Evolutionary conservation across 148 eudicot species (phyloP).

Genomic region (Chenopodium formosanum): DNA sequence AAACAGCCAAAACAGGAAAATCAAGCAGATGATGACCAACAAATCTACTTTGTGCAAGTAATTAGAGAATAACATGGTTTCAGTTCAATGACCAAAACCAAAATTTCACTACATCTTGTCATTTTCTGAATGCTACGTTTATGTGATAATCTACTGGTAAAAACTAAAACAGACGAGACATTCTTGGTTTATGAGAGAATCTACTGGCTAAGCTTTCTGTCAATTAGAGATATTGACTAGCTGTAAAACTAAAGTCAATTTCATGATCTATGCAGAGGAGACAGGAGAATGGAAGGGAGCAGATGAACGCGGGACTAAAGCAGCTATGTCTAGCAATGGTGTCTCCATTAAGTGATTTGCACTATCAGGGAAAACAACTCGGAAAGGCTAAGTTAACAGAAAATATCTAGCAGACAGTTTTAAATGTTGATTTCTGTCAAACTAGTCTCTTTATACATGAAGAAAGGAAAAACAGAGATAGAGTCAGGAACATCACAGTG

Average conservation of each 20-base stretch:
- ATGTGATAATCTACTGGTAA: neutral
- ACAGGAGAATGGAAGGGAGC: neutral
- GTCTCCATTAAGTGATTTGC: neutral
- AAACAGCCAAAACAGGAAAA: neutral
- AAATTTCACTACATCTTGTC: neutral
- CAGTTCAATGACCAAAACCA: neutral
- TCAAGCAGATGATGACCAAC: neutral
- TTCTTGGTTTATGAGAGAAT: too few species aligned
- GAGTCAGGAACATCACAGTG: too few species aligned
- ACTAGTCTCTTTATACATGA: too few species aligned
- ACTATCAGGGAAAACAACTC: too few species aligned
- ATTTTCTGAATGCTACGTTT: neutral
- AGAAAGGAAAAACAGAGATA: neutral
- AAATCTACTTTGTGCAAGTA: neutral
- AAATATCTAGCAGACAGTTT: too few species aligned
- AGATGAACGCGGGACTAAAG: neutral
- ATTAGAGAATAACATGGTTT: neutral
- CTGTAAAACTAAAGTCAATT: neutral
- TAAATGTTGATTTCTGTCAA: too few species aligned
- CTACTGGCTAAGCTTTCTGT: neutral
- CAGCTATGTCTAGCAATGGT: neutral
- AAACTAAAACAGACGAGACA: too few species aligned
- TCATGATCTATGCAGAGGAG: neutral
- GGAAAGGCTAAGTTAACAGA: too few species aligned
- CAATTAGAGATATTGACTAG: neutral